Base-by-base conservation (phyloP, 2,329 filamentous ascomycete genomes). In the Hypoxylon sp. region DNA sequence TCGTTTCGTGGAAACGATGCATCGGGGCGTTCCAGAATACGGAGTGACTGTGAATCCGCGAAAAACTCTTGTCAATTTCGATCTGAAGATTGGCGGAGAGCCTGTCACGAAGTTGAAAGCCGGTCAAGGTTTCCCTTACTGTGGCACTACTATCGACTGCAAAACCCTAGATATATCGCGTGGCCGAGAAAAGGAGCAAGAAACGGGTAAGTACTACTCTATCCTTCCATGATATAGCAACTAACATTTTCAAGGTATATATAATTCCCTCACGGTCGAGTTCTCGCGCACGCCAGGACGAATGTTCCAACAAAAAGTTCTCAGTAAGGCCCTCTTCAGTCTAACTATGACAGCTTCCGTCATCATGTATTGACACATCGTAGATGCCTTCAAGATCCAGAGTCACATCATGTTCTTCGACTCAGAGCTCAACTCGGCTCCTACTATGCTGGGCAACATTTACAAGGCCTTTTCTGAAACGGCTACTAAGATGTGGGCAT, bases 61-160 rank as follows among this genome's bases (percentile, higher is more conserved):
- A 51, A 99, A 99, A 82, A 96, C 90, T 38, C 82, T 97, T 60
- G 88, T 91, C 60, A 99, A 97, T 78, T 98, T 98, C 76, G 87
- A 91, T 19, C 82, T 91, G 51, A 76, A 76, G 0, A 80, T 94
- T 43, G 80, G 85, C 30, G 88, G 85, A 0, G 75, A 77, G 6
- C 78, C 81, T 30, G 84, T 92, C 41, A 81, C 83, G 2, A 83
- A 85, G 41, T 74, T 88, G 41, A 73, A 78, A 1, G 74, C 72
- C 0, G 77, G 75, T 3, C 63, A 73, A 2, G 72, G 71, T n/a
- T 98, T 99, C 77, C 93, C 95, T 0, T 99, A 97, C 79, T 98
- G 96, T 75, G 96, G 96, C 41, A 88, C 89, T 45, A 79, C 89
- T 14, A 93, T 99, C 72, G 83, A 97, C 75, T 92, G 89, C 17